Evolutionary conservation across 1,139 yeast species (phyloP), one percentile per base, ranked within the genome.

Genomic region (Kluyveromyces sp.): DNA sequence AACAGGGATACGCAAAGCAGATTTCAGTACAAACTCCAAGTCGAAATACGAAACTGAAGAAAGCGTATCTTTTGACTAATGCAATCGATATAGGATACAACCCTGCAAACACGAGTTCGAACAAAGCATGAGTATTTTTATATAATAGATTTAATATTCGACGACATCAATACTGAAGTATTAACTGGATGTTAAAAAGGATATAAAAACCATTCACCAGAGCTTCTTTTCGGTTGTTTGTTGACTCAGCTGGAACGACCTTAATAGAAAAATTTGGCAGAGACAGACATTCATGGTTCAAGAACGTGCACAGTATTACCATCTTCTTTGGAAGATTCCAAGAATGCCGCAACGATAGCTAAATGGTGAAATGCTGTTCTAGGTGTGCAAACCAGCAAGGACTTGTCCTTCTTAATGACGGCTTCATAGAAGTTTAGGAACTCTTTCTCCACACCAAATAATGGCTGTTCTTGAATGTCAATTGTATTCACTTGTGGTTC

Each of bases 341-440:
- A 66, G 49, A 86, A 84, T 35, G 96, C 96, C 44, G 78, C 94
- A 47, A 89, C 78, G 54, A 86, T 76, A 8, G 96, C 95, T 64
- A 88, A 77, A 63, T 89, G 96, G 65, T 88, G 96, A 78, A 83
- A 88, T 9, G 94, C 88, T 49, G 71, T 74, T 50, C 76, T 80
- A 18, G 95, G 94, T 15, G 80, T 71, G 32, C 80, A 76, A 35
- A 65, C 67, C 42, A 85, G 65, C 45, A 74, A 53, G 2, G 71
- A 61, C 65, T 83, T 83, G 62, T 86, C 87, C 49, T 80, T 77
- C 45, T 74, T 68, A 13, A 57, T 55, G 20, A 87, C 79, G 15
- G 94, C 88, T 44, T 81, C 78, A 46, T 78, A 80, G 58, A 88
- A 80, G 64, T 83, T 82, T 52, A 70, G 69, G 56, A 88, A 85